These are phyloP conservation scores for Spiraea crenata DNA, from an alignment of 331 rosid species.

Conservation along the genomic window DNA sequence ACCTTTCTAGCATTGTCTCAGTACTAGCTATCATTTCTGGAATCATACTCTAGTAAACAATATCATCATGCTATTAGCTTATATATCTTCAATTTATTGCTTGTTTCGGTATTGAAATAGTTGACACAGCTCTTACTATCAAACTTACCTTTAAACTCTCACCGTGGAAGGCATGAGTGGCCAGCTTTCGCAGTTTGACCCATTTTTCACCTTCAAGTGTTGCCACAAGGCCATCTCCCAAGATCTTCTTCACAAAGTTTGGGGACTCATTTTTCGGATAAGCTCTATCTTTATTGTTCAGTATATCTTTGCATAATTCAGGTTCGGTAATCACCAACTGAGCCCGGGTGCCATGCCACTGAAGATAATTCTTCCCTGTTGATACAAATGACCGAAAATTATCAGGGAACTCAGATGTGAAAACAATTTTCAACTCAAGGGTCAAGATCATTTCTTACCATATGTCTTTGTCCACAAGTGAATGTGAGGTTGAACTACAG, in stretches of 20 bases:
- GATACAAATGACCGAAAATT: neutral
- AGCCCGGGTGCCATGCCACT: constrained; percentile 22
- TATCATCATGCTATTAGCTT: neutral
- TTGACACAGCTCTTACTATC: neutral
- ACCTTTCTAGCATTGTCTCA: constrained; percentile 28
- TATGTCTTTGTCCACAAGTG: constrained; percentile 24
- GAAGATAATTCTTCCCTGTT: constrained; percentile 30
- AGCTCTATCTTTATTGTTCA: constrained; percentile 4
- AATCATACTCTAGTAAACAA: constrained; percentile 14
- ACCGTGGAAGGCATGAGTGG: constrained; percentile 23
- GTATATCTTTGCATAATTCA: constrained; percentile 28
- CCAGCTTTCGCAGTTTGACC: constrained; percentile 23
- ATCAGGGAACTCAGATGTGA: neutral
- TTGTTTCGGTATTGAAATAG: neutral
- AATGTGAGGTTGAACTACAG: constrained; percentile 27
- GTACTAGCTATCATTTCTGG: constrained; percentile 17
- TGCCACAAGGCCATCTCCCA: constrained; percentile 24
- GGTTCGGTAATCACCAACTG: constrained; percentile 16
- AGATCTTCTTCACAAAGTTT: constrained; percentile 5
- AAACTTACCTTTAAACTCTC: constrained; percentile 24
- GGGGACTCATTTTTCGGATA: constrained; percentile 4
- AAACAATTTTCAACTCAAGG: neutral
- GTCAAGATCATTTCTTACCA: constrained; percentile 3
- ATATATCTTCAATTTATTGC: neutral
- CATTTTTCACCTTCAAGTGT: constrained; percentile 33